Evolutionary conservation across 2,329 filamentous ascomycete species (phyloP).

Genomic region (Hymenoscyphus fructigenus): DNA sequence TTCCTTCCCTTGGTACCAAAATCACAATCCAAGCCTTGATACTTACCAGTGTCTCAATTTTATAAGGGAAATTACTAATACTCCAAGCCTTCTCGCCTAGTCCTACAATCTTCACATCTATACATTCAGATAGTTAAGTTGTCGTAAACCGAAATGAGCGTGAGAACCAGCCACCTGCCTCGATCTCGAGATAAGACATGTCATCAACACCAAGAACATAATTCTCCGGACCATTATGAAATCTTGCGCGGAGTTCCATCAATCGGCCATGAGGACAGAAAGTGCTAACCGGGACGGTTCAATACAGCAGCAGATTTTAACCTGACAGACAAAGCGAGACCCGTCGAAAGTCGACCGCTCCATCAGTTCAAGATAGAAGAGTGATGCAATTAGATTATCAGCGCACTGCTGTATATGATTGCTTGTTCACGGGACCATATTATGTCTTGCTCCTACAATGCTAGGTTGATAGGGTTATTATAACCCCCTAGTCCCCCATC

Average conservation of each 20-base stretch:
- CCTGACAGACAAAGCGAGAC: slow-evolving; percentile 1
- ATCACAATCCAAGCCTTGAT: slow-evolving; percentile 25
- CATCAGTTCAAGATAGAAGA: slow-evolving; percentile 16
- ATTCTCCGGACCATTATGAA: not conserved
- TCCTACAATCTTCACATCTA: slow-evolving; percentile 13
- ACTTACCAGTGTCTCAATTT: slow-evolving; percentile 19
- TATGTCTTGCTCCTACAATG: slow-evolving; percentile 16
- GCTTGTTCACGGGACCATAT: slow-evolving; percentile 9
- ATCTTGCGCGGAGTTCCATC: slow-evolving; percentile 2
- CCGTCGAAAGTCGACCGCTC: slow-evolving; percentile 7
- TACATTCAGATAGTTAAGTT: not conserved
- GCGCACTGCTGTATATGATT: slow-evolving; percentile 13
- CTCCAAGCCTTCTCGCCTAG: slow-evolving; percentile 12
- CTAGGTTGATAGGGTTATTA: slow-evolving; percentile 19
- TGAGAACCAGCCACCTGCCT: not conserved
- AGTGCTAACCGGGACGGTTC: not conserved
- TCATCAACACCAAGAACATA: slow-evolving; percentile 1
- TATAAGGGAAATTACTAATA: slow-evolving; percentile 19
- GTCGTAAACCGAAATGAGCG: not conserved
- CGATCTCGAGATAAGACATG: not conserved
- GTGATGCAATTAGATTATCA: slow-evolving; percentile 15
- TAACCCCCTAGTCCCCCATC: slow-evolving; percentile 16
- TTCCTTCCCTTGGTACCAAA: slow-evolving; percentile 16
- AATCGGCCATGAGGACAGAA: slow-evolving; percentile 1
- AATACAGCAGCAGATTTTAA: slow-evolving; percentile 2